Conservation (phyloP, 2,329 filamentous ascomycete genomes). For the Talaromyces sp. region DNA sequence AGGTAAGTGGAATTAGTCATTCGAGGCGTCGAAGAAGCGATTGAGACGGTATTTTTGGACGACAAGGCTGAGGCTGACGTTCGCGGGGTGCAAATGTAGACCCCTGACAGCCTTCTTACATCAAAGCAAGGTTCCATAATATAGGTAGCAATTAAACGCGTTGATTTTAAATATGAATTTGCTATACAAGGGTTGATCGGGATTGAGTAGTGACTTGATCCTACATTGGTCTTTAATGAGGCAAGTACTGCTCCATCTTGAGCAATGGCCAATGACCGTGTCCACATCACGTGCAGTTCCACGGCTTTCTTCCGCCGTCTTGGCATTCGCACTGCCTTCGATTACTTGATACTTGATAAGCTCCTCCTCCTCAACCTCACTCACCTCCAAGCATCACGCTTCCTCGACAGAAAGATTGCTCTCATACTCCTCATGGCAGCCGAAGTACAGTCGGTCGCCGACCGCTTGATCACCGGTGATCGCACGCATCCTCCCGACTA, state of each 20-base stretch:
- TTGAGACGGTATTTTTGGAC: too few species aligned
- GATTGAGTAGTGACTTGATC: not conserved
- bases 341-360: not conserved
- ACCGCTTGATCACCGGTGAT: constrained; percentile 30
- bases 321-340: not conserved
- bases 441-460: constrained; percentile 27
- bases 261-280: not conserved
- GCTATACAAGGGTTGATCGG: too few species aligned
- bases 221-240: not conserved
- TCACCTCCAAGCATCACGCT: too few species aligned
- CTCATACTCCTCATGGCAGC: constrained; percentile 23
- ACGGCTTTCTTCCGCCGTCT: not conserved
- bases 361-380: not conserved
- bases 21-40: too few species aligned
- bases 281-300: not conserved
- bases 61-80: too few species aligned
- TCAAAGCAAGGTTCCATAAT: too few species aligned
- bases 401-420: not conserved
- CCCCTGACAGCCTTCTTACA: too few species aligned
- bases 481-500: constrained; percentile 31
- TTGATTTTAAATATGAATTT: too few species aligned
- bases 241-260: not conserved
- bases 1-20: too few species aligned
- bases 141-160: too few species aligned
- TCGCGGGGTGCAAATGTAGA: too few species aligned